These are phyloP conservation scores for Bisporella sp. DNA, from an alignment of 2,329 filamentous ascomycete genomes.

Conservation along the genomic window DNA sequence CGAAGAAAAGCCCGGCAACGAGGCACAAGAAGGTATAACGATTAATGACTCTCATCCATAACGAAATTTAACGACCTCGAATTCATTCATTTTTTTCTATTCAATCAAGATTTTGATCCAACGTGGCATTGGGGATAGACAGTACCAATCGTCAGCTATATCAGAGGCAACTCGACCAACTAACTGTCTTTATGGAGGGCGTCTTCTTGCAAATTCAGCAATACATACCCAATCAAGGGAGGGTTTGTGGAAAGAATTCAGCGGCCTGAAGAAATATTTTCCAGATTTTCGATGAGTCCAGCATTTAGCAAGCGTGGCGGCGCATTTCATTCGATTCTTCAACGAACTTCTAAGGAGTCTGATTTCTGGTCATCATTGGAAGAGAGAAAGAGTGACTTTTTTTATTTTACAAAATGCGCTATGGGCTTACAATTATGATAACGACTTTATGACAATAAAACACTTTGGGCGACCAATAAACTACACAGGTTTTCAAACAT, in stretches of 20 bases:
- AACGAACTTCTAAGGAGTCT: no score
- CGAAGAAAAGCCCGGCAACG: constrained; percentile 12
- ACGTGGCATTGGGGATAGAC: constrained; percentile 19
- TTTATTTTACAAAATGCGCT: no score
- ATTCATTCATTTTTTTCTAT: constrained; percentile 6
- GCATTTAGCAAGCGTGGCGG: constrained; percentile 27
- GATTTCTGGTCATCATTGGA: no score
- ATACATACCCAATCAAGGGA: not conserved
- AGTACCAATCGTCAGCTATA: constrained; percentile 23
- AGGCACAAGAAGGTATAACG: constrained; percentile 16
- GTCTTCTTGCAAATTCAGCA: not conserved
- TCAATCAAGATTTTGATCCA: constrained; percentile 13
- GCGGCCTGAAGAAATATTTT: constrained; percentile 15
- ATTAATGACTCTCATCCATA: constrained; percentile 10
- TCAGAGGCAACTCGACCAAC: constrained; percentile 24
- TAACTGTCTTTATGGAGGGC: constrained; percentile 20
- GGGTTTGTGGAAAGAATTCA: constrained; percentile 5
- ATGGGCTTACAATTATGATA: constrained; percentile 7
- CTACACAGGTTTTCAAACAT: not conserved
- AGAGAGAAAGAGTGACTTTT: no score
- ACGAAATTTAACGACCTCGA: constrained; percentile 15
- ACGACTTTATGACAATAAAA: constrained; percentile 12
- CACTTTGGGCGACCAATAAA: constrained; percentile 10
- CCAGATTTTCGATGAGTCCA: constrained; percentile 8
- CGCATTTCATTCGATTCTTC: constrained; percentile 10